A percentile compares a stretch with the other conserved stretches of the same genome.
phyloP scores from a whole-genome alignment of 768 basidiomycete species.

The Rhodosporidiobolus odoratus region DNA sequence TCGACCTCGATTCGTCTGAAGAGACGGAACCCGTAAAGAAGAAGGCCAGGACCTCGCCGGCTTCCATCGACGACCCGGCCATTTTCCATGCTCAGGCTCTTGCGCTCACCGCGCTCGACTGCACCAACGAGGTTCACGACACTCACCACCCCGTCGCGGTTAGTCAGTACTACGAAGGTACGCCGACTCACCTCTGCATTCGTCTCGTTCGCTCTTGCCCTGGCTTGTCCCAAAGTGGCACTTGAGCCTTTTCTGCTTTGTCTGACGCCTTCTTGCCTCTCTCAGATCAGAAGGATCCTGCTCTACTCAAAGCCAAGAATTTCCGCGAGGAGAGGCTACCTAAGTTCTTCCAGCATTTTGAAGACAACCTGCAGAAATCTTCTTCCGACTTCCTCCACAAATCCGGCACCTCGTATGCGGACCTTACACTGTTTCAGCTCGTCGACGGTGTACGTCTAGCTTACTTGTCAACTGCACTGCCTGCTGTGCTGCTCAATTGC shows the following conservation, averaged over 20 bases:
- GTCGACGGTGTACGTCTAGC: conserved; percentile 40
- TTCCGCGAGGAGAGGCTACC: conserved; percentile 49
- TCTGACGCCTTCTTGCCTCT: neutral
- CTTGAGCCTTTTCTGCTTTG: neutral
- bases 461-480: conserved; percentile 33
- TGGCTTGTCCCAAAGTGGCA: neutral
- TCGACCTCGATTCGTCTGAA: conserved; percentile 12
- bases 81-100: conserved; percentile 28
- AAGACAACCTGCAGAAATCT: conserved; percentile 42
- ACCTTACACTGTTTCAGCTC: conserved; percentile 51
- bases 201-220: no score
- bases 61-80: conserved; percentile 1
- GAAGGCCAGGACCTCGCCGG: conserved; percentile 5
- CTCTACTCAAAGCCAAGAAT: conserved; percentile 45
- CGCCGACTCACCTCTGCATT: no score
- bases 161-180: conserved; percentile 46
- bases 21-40: neutral
- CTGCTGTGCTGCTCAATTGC: neutral
- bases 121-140: conserved; percentile 45
- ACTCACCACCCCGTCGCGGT: conserved; percentile 49
- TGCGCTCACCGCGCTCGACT: conserved; percentile 42
- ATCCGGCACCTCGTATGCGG: conserved; percentile 48
- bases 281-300: conserved; percentile 48
- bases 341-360: conserved; percentile 50
- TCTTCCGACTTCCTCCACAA: conserved; percentile 43